These are phyloP conservation scores for Coemansia sp. DNA, from an alignment of 192 early-diverging fungal genomes.

Conservation along the genomic window DNA sequence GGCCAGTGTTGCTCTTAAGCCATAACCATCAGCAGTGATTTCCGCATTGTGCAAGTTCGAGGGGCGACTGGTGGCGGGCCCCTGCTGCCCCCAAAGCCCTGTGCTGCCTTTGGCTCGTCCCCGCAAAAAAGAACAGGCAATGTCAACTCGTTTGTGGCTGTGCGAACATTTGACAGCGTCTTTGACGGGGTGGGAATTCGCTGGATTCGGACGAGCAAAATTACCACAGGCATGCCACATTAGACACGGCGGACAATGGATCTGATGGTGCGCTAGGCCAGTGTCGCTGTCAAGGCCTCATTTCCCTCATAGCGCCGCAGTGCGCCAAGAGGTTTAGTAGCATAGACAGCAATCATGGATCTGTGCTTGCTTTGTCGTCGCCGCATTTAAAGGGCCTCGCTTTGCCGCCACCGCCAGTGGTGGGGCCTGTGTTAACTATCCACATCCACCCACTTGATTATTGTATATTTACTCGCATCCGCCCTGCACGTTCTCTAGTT, in stretches of 20 bases:
- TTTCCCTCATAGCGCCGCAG: neutral
- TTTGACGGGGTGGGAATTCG: neutral
- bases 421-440: neutral
- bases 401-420: neutral
- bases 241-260: conserved; percentile 7
- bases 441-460: neutral
- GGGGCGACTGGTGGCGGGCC: neutral
- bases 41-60: neutral
- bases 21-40: neutral
- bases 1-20: neutral
- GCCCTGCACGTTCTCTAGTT: neutral
- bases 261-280: neutral
- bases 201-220: conserved; percentile 4
- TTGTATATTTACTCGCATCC: neutral
- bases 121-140: neutral
- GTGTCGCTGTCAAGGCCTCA: neutral
- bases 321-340: neutral
- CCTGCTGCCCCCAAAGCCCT: neutral
- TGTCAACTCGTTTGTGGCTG: neutral
- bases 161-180: neutral
- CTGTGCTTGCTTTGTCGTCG: neutral
- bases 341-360: neutral
- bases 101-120: neutral
- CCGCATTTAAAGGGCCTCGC: neutral
- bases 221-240: conserved; percentile 11